Evolutionary conservation across 192 early-diverging fungal species (phyloP), one percentile per base, ranked within the genome.

Genomic region (Mortierella antarctica): DNA sequence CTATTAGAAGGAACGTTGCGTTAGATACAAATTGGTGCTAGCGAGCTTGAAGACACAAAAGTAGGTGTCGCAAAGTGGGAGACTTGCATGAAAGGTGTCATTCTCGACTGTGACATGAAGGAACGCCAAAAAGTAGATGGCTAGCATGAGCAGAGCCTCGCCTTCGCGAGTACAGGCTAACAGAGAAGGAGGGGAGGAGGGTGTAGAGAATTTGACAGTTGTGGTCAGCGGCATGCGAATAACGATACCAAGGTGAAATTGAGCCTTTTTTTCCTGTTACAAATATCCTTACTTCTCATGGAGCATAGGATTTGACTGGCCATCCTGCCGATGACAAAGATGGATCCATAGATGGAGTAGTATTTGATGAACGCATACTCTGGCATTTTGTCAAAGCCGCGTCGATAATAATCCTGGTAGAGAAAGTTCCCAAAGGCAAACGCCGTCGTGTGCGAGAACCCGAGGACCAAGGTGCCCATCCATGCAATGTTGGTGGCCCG

Each of bases 51-150:
- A 49, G 13, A 10, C 21, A 41, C 18, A 64, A 41, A 21, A 31
- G 6, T 20, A 31, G n/a, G 21, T 11, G 7, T 40, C 11, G 15
- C 13, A 10, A 15, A 23, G 9, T 5, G 40, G 12, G 13, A 47
- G 21, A 64, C 76, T 66, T 71, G 71, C 76, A 21, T 79, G 76
- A 45, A 79, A 79, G 40, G 64, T 71, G 40, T 71, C 76, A 58
- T 79, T 79, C 57, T 71, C 76, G 53, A 79, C 62, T 17, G 76
- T 79, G 58, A 79, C 76, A 67, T 79, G 76, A 21, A 79, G 64
- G 52, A 79, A 79, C 14, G 76, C 76, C 69, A 79, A 62, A 56
- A 79, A 79, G 64, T 79, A 79, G 57, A 79, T 79, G 17, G 76
- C 76, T 8, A 79, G 44, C 76, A 79, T 79, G 3, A 79, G 51